These are phyloP conservation scores for Euphorbia schlechtendalii DNA, from an alignment of 441 rosid species.

Conservation along the genomic window DNA sequence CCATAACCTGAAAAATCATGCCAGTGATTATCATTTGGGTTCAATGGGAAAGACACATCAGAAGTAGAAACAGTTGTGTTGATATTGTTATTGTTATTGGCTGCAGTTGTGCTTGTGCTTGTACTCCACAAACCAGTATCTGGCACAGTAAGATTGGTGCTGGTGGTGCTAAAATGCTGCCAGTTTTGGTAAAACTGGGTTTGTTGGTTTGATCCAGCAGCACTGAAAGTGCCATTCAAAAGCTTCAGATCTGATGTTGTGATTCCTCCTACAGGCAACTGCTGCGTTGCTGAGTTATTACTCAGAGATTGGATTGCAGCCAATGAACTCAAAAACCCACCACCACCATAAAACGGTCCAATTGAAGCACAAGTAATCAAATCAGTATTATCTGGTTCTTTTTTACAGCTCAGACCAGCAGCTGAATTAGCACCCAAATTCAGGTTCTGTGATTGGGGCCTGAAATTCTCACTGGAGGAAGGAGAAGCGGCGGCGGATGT, in stretches of 20 bases:
- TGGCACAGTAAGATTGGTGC: conserved; percentile 20
- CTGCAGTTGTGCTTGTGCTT: conserved; percentile 18
- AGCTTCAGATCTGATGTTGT: conserved; percentile 32
- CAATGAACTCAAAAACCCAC: conserved; percentile 42
- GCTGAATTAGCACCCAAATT: conserved; percentile 1
- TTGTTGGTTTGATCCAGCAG: conserved; percentile 27
- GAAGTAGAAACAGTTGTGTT: too few relatives aligned
- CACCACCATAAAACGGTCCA: conserved; percentile 28
- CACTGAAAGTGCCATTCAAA: too few relatives aligned
- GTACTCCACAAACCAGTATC: conserved; percentile 36
- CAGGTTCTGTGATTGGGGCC: too few relatives aligned
- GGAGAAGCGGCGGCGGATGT: conserved; percentile 18
- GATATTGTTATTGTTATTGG: not conserved
- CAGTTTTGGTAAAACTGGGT: conserved; percentile 26
- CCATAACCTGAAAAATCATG: conserved; percentile 39
- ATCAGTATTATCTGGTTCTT: conserved; percentile 10
- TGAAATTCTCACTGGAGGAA: too few relatives aligned
- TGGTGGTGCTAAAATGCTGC: too few relatives aligned
- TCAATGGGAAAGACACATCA: conserved; percentile 29
- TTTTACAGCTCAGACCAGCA: conserved; percentile 12
- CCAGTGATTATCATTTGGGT: conserved; percentile 31
- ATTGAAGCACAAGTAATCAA: conserved; percentile 14
- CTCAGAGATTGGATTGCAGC: conserved; percentile 33
- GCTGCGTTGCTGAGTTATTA: conserved; percentile 9
- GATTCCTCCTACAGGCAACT: conserved; percentile 12